Conservation (phyloP, 164 flowering plant species). For the Vitis cinerea region DNA sequence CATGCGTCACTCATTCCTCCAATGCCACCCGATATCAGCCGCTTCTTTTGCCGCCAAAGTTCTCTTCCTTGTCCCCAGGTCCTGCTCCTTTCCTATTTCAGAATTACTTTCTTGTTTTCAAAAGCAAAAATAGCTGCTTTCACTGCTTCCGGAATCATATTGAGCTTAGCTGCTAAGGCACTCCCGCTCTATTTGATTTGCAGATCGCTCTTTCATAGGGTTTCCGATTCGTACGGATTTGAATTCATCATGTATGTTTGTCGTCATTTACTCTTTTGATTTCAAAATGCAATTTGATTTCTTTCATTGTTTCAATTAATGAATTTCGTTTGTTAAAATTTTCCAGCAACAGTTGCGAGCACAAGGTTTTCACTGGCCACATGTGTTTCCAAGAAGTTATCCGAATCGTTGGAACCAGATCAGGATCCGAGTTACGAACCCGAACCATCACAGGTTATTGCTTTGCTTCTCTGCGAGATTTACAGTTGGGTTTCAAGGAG, state of each 20-base stretch:
- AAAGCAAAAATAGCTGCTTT: too few relatives aligned
- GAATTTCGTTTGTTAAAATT: background rate
- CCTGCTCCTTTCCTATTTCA: too few relatives aligned
- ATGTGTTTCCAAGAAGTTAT: slow-evolving; percentile 26
- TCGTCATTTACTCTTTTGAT: background rate
- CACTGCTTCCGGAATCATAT: too few relatives aligned
- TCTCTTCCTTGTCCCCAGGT: background rate
- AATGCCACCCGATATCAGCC: background rate
- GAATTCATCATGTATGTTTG: slow-evolving; percentile 13
- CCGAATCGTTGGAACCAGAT: slow-evolving; percentile 22
- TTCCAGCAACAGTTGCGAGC: slow-evolving; percentile 5
- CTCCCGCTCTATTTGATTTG: background rate
- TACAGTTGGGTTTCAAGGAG: background rate
- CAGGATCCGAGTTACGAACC: slow-evolving; percentile 5
- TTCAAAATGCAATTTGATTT: background rate
- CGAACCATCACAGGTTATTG: slow-evolving; percentile 24
- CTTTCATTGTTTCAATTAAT: background rate
- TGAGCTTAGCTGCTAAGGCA: too few relatives aligned
- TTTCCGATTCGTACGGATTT: background rate
- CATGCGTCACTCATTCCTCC: background rate
- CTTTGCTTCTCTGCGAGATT: background rate
- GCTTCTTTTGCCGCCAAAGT: slow-evolving; percentile 5
- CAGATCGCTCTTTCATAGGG: slow-evolving; percentile 10
- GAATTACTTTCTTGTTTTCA: too few relatives aligned
- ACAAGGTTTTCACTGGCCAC: slow-evolving; percentile 9